Conservation (phyloP, 2,329 filamentous ascomycete species). For the Triangularia setosa region DNA sequence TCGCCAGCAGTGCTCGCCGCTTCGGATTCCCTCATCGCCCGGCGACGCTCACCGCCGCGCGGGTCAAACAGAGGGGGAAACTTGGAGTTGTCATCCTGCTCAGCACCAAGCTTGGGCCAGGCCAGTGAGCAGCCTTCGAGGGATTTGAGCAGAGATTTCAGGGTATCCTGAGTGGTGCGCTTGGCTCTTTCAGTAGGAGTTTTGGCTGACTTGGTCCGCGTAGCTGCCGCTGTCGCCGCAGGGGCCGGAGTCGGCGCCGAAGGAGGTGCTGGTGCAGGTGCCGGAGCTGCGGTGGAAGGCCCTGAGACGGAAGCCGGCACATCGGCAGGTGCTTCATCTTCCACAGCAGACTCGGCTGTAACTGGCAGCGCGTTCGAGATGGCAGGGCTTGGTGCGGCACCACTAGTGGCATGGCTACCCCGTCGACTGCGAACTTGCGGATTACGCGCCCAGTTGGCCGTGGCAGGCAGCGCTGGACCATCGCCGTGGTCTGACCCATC, state of each 20-base stretch:
- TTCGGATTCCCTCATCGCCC: slow-evolving; percentile 71
- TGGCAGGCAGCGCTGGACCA: slow-evolving; percentile 84
- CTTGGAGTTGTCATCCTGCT: slow-evolving; percentile 15
- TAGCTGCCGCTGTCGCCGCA: slow-evolving; percentile 5
- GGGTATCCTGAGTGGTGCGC: slow-evolving; percentile 19
- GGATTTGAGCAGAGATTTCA: slow-evolving; percentile 37
- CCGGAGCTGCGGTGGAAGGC: slow-evolving; percentile 22
- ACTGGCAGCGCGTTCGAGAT: slow-evolving; percentile 57
- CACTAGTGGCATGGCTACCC: slow-evolving; percentile 77
- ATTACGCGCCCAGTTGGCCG: slow-evolving; percentile 86
- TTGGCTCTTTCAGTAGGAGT: slow-evolving; percentile 8
- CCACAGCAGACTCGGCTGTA: slow-evolving; percentile 45
- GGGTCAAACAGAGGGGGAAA: slow-evolving; percentile 75
- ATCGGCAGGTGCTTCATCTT: slow-evolving; percentile 32
- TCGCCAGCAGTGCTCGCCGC: slow-evolving; percentile 47
- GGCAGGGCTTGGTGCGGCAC: slow-evolving; percentile 77
- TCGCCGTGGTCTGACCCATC: slow-evolving; percentile 73
- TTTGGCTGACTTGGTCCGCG: slow-evolving; percentile 1
- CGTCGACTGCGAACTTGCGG: slow-evolving; percentile 62
- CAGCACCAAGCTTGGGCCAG: slow-evolving; percentile 21
- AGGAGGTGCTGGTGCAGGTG: slow-evolving; percentile 6
- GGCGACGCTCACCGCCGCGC: slow-evolving; percentile 76
- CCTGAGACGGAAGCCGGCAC: slow-evolving; percentile 30
- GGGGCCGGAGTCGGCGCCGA: background rate
- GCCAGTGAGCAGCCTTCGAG: slow-evolving; percentile 37